phyloP scores from a whole-genome alignment of 163 green algal species.

The Scenedesmus sp. region DNA sequence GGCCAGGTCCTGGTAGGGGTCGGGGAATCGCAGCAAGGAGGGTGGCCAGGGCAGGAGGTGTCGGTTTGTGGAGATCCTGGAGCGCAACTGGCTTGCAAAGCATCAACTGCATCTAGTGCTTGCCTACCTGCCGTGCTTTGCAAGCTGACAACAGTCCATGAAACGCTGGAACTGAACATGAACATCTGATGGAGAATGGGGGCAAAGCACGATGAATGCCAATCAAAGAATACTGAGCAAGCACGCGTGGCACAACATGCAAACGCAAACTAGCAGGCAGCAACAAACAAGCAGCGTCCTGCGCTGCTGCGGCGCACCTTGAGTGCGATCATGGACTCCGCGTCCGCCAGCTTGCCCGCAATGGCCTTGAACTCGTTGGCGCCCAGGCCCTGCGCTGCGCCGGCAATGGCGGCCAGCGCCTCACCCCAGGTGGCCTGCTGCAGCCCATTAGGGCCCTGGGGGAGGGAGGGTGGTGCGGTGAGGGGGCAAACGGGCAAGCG shows the following conservation, averaged over 20 bases:
- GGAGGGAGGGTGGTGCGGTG: not conserved
- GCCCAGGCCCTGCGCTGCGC: conserved; percentile 57
- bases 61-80: not conserved
- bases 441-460: conserved; percentile 65
- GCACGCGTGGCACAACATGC: not conserved
- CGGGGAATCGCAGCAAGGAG: not conserved
- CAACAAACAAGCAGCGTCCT: not conserved
- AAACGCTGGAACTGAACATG: too few species aligned
- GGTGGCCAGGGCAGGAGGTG: not conserved
- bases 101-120: not conserved
- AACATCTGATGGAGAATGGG: too few species aligned
- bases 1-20: conserved; percentile 81
- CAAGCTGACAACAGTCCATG: not conserved
- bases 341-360: conserved; percentile 95
- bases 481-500: not conserved
- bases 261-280: not conserved
- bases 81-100: not conserved
- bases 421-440: conserved; percentile 80
- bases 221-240: too few species aligned
- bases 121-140: not conserved
- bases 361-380: conserved; percentile 86
- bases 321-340: conserved; percentile 91
- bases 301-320: conserved; percentile 66
- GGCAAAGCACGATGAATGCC: too few species aligned
- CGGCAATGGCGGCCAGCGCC: conserved; percentile 77